These are phyloP conservation scores for Erodium trifolium DNA, from an alignment of 441 rosid species.

Conservation along the genomic window DNA sequence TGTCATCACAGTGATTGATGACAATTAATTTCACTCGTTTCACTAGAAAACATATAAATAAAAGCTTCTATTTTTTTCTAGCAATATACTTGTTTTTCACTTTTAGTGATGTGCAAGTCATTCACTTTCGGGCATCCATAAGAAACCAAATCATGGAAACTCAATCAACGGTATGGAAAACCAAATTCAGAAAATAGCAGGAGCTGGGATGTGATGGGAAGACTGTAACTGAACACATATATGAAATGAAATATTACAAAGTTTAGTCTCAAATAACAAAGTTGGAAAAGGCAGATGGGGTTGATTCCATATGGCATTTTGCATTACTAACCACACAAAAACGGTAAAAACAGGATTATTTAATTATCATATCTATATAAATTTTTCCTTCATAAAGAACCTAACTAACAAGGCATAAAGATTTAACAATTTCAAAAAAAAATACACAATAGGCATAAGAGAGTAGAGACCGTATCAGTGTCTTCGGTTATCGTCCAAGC, in stretches of 20 bases:
- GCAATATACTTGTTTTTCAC: not conserved
- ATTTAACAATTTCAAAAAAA: conserved; percentile 5
- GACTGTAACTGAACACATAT: not conserved
- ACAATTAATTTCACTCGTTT: not conserved
- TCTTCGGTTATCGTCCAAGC: conserved; percentile 88
- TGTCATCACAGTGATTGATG: not conserved
- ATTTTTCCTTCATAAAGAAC: not conserved
- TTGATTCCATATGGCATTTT: not conserved
- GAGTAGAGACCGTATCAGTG: conserved; percentile 61
- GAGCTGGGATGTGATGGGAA: not conserved
- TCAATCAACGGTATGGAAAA: not conserved
- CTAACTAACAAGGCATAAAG: not conserved
- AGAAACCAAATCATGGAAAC: conserved; percentile 2
- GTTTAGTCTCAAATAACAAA: not conserved
- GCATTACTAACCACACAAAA: not conserved
- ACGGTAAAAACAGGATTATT: not conserved
- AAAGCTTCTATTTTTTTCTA: conserved; percentile 3
- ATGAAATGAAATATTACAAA: not conserved
- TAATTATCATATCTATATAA: not conserved
- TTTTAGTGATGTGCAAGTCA: not conserved
- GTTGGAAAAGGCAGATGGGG: not conserved
- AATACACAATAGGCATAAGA: conserved; percentile 13
- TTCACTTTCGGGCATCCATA: not conserved
- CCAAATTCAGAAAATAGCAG: not conserved
- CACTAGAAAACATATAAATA: not conserved